Evolutionary conservation across 805 yeast species (phyloP), one percentile per base, ranked within the genome.

Genomic region (Starmera pachycereana): DNA sequence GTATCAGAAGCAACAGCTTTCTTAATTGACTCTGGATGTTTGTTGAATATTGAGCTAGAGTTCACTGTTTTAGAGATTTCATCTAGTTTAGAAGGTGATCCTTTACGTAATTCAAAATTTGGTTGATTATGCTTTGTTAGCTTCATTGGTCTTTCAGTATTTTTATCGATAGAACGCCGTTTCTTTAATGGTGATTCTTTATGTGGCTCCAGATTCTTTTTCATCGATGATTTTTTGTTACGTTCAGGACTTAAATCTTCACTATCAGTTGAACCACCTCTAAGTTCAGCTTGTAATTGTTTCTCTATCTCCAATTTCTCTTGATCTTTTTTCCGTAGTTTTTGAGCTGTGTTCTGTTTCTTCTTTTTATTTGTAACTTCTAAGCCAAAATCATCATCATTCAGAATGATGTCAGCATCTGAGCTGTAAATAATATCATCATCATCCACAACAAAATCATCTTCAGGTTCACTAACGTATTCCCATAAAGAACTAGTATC

Each of bases 371-470:
- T 29, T 29, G 12, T 29, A 12, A 8, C n/a, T 12, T 11, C 30
- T 12, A 29, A 29, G 12, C n/a, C 30, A 6, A 16, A 16, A 13
- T 8, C 11, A 32, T 32, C 33, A 32, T 32, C 33, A 16, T 18
- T 22, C 27, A 22, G 5, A 8, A 22, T 22, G 9, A 2, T 14
- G 9, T 22, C 27, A 22, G 27, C 27, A 14, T 32, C 33, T 14
- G 22, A 14, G 12, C n/a, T 12, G n/a, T 32, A 32, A 3, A 25
- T 12, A 12, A 28, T 28, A 6, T 28, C 31, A 14, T 35, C 37
- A 10, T 35, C 37, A 29, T 29, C 32, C 29, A 35, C 37, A 10
- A 29, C 25, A 36, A 32, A 36, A 31, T 43, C 31, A 37, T 43
- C 31, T 37, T 43, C 40, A 37, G 29, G 25, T 33, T 38, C 37